A percentile compares a stretch with the other conserved stretches of the same genome.
Evolutionary conservation across 306 rosid genomes (phyloP).

Genomic region (Hippophae gyantsensis): DNA sequence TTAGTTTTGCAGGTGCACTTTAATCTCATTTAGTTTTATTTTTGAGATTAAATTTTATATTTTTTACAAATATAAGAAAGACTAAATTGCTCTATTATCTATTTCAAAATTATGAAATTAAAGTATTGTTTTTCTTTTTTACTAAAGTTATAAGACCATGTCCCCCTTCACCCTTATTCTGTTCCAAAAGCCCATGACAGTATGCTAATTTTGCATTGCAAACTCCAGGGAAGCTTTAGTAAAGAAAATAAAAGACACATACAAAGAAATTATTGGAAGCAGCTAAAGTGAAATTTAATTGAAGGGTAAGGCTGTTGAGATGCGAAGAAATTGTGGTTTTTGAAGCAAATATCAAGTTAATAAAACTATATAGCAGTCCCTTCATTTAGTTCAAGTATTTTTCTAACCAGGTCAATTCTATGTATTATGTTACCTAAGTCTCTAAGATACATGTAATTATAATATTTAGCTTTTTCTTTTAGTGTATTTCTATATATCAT

Average conservation of each 20-base stretch:
- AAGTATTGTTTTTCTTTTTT: too few relatives aligned
- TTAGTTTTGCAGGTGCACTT: too few relatives aligned
- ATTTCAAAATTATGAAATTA: too few relatives aligned
- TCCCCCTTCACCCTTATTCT: neutral
- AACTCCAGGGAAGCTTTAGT: conserved; percentile 61
- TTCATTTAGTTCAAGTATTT: conserved; percentile 32
- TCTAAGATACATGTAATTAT: conserved; percentile 29
- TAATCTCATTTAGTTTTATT: too few relatives aligned
- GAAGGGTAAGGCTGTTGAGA: conserved; percentile 24
- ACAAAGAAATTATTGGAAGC: conserved; percentile 59
- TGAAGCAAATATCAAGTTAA: conserved; percentile 25
- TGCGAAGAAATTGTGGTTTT: conserved; percentile 18
- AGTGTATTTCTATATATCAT: neutral
- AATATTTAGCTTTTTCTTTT: conserved; percentile 13
- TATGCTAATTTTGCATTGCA: neutral
- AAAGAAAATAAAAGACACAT: conserved; percentile 47
- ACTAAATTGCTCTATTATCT: too few relatives aligned
- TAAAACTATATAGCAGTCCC: conserved; percentile 17
- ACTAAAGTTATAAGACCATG: too few relatives aligned
- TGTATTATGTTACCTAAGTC: conserved; percentile 25
- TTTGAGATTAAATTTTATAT: too few relatives aligned
- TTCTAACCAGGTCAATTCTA: conserved; percentile 28
- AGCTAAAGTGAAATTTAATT: conserved; percentile 30
- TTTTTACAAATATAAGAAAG: too few relatives aligned
- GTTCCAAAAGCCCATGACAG: neutral